These are phyloP conservation scores for Neocatenulostroma microsporum DNA, from an alignment of 2,329 filamentous ascomycete species.

Conservation along the genomic window DNA sequence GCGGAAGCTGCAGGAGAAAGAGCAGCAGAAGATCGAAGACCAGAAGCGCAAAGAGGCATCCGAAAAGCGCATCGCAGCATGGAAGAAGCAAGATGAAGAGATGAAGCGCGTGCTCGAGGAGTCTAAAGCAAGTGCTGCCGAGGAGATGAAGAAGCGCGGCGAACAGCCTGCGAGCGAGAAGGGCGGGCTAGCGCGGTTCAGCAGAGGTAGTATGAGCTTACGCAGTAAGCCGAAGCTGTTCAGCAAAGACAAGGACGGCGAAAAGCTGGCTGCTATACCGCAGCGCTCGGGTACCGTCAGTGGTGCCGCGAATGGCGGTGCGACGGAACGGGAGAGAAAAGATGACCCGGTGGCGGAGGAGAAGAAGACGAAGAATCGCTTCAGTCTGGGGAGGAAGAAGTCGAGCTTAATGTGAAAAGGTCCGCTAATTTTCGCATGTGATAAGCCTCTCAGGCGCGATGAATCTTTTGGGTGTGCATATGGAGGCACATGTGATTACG, in stretches of 20 bases:
- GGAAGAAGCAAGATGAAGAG: constrained; percentile 54
- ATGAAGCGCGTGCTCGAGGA: constrained; percentile 56
- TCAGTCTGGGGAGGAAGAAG: constrained; percentile 66
- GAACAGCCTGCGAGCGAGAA: constrained; percentile 18
- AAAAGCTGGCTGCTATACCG: constrained; percentile 20
- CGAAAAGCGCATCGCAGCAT: constrained; percentile 45
- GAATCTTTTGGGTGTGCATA: too few relatives aligned
- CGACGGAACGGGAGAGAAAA: constrained; percentile 3
- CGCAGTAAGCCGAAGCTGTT: constrained; percentile 67
- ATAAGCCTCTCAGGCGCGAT: too few relatives aligned
- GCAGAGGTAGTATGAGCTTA: constrained; percentile 65
- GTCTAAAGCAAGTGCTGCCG: constrained; percentile 55
- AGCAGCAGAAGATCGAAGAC: constrained; percentile 44
- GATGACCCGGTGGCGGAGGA: constrained; percentile 18
- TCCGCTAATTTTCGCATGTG: too few relatives aligned
- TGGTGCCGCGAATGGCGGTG: background rate
- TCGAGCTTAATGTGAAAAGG: too few relatives aligned
- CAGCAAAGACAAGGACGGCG: constrained; percentile 44
- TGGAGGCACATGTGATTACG: background rate
- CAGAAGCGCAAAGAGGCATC: constrained; percentile 27
- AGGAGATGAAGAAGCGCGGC: constrained; percentile 37
- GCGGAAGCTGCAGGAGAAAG: constrained; percentile 51
- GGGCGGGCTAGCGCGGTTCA: constrained; percentile 55
- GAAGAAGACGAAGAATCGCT: constrained; percentile 52
- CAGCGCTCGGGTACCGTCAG: constrained; percentile 15